These are phyloP conservation scores for Fusarium circinatum DNA, from an alignment of 2,329 filamentous ascomycete species.

Conservation along the genomic window DNA sequence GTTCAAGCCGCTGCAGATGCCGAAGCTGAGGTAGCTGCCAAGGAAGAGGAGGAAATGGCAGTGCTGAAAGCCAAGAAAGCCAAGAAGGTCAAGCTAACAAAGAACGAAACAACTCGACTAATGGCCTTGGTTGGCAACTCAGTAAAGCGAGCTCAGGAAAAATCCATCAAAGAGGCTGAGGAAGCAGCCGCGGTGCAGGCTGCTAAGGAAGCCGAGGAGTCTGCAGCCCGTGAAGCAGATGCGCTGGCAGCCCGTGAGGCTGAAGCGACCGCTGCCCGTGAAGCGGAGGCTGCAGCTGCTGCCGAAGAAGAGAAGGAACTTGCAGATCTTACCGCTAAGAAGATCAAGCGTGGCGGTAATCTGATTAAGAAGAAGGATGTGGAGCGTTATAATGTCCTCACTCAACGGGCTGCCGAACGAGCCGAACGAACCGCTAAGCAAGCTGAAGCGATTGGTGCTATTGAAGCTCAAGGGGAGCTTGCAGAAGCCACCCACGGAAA, in stretches of 20 bases:
- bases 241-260: conserved; percentile 25
- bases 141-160: conserved; percentile 38
- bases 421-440: conserved; percentile 43
- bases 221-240: conserved; percentile 36
- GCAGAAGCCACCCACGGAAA: conserved; percentile 23
- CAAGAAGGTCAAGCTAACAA: conserved; percentile 49
- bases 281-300: conserved; percentile 45
- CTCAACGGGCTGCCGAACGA: conserved; percentile 32
- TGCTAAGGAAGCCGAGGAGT: conserved; percentile 40
- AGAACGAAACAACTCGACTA: conserved; percentile 37
- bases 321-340: conserved; percentile 34
- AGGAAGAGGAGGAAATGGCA: conserved; percentile 42
- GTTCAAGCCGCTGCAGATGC: conserved; percentile 25
- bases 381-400: conserved; percentile 35
- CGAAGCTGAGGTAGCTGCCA: conserved; percentile 29
- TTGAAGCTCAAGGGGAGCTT: not conserved
- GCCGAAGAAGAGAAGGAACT: conserved; percentile 44
- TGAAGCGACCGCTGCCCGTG: conserved; percentile 29
- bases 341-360: conserved; percentile 39
- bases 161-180: conserved; percentile 33
- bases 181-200: conserved; percentile 29
- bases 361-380: conserved; percentile 37
- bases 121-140: conserved; percentile 32
- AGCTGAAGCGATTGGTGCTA: conserved; percentile 42
- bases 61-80: conserved; percentile 39